Conservation (phyloP, 2,329 filamentous ascomycete species). For the Fusarium sterilihyphosum region DNA sequence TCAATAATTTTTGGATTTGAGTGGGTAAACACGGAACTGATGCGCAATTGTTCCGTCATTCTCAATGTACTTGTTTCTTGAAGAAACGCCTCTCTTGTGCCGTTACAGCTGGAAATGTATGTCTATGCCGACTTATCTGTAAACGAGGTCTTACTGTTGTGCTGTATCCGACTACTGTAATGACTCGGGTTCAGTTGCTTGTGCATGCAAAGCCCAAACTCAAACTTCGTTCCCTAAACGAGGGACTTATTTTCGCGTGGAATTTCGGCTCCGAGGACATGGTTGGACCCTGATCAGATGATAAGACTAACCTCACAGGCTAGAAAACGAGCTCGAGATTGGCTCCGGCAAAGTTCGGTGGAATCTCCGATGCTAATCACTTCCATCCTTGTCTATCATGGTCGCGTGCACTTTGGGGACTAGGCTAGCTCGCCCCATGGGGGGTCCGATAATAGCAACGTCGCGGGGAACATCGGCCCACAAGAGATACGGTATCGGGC, state of each 20-base stretch:
- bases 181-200: neutral
- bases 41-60: neutral
- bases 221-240: neutral
- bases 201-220: neutral
- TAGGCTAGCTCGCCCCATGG: slow-evolving; percentile 13
- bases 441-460: slow-evolving; percentile 1
- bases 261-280: neutral
- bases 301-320: neutral
- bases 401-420: slow-evolving; percentile 14
- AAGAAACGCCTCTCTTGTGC: neutral
- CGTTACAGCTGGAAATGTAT: accelerated
- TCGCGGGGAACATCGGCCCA: slow-evolving; percentile 25
- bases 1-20: neutral
- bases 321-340: neutral
- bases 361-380: slow-evolving; percentile 46
- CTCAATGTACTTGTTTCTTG: neutral
- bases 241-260: neutral
- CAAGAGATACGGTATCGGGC: neutral
- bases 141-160: too few species aligned
- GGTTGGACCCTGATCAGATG: neutral
- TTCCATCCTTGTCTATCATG: neutral
- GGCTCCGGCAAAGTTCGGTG: slow-evolving; percentile 5
- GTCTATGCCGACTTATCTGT: accelerated
- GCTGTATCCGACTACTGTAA: neutral
- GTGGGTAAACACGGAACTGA: neutral